Base-by-base conservation (phyloP, 2,329 filamentous ascomycete species). In the Aspergillus pseudonomiae region DNA sequence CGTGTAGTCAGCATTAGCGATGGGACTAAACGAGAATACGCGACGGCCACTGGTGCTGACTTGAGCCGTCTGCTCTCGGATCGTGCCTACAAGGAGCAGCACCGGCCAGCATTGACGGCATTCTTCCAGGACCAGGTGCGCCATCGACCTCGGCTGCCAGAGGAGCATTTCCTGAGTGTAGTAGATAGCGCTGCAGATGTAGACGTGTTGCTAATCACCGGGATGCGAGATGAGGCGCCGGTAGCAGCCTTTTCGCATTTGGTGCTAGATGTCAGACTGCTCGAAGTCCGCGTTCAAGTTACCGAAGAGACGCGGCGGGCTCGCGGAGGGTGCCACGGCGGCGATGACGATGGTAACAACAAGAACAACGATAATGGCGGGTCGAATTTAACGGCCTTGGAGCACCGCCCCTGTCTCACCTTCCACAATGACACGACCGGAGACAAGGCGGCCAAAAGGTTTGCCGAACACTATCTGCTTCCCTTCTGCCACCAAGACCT, bases 81-180 rank as follows among this genome's bases (percentile, higher is more conserved):
- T 64, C 86, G 87, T 62, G 75, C 64, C 30, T 90, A 89, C 75
- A 90, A 90, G 71, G 87, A 90, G 75, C 68, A 85, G 62, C 86
- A 89, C 66, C 83, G 87, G 41, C 61, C 77, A 69, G 78, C 78
- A 0, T 73, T 90, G 74, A 85, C 83, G 2, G 64, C 58, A 2
- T 89, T 85, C 64, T 89, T 82, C 74, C 67, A 82, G 53, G 63
- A 71, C 0, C 83, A 86, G 70, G 68, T 84, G 45, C 68, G 53
- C 32, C 63, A 77, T 2, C 68, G 76, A 77, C 84, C 85, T 64
- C 67, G 55, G 45, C 75, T 89, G 19, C 83, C 75, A 65, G 74
- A 85, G 66, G 80, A 86, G 14, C 34, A 36, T 36, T 36, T 36
- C 34, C 34, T 36, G 34, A 36, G 16, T 16, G 34, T 36, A 14